Evolutionary conservation across 768 basidiomycete genomes (phyloP).

Genomic region (Glaciozyma martinii): DNA sequence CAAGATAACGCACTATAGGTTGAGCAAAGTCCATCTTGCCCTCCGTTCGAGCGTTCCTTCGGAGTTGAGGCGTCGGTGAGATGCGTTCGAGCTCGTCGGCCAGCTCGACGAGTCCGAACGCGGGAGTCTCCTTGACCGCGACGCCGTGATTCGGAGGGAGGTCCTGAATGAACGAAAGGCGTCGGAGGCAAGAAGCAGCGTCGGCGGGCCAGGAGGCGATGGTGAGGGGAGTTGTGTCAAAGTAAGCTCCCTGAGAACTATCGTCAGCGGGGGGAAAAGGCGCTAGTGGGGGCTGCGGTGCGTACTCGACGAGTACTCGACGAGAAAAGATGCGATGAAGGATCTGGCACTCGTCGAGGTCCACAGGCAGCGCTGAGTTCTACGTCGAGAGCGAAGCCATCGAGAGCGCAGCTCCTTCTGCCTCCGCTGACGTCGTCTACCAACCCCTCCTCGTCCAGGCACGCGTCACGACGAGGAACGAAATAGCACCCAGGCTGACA

Average conservation of each 20-base stretch:
- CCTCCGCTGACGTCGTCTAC: too few relatives aligned
- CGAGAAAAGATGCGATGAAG: too few relatives aligned
- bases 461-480: too few relatives aligned
- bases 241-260: slow-evolving; percentile 75
- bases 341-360: too few relatives aligned
- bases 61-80: background rate
- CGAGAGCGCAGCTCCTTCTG: too few relatives aligned
- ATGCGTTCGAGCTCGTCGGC: slow-evolving; percentile 4
- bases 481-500: too few relatives aligned
- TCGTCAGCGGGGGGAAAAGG: too few relatives aligned
- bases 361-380: too few relatives aligned
- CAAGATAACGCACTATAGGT: slow-evolving; percentile 53
- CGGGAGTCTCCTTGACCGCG: slow-evolving; percentile 32
- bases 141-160: slow-evolving; percentile 35
- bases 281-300: too few relatives aligned
- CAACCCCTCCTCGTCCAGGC: too few relatives aligned
- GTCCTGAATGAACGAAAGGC: slow-evolving; percentile 42
- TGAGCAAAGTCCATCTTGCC: slow-evolving; percentile 53
- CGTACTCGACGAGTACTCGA: too few relatives aligned
- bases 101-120: slow-evolving; percentile 25
- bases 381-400: too few relatives aligned
- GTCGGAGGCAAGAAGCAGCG: slow-evolving; percentile 34
- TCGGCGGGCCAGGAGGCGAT: slow-evolving; percentile 57
- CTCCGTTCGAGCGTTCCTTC: background rate
- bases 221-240: slow-evolving; percentile 59